These are phyloP conservation scores for Wickerhamiella kurtzmanii DNA, from an alignment of 805 yeast genomes.

Conservation along the genomic window DNA sequence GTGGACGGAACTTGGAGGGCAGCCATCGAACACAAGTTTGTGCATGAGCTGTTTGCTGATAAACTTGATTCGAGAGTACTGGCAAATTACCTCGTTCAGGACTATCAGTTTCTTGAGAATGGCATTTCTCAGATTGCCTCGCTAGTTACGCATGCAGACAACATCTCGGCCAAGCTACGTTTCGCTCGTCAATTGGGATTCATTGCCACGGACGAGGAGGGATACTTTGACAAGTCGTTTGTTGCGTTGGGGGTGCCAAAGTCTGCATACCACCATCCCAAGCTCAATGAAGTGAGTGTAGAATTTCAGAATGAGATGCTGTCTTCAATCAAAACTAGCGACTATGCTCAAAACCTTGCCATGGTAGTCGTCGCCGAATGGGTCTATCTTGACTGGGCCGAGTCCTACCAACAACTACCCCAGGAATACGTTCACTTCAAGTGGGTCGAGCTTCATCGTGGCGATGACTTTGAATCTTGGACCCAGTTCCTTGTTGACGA, in stretches of 20 bases:
- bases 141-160: conserved; percentile 7
- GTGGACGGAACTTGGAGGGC: not conserved
- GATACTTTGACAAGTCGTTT: conserved; percentile 8
- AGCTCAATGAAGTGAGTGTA: not conserved
- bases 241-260: not conserved
- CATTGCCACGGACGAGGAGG: conserved; percentile 7
- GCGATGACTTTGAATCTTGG: conserved; percentile 11
- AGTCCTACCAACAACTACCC: conserved; percentile 1
- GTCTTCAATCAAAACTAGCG: not conserved
- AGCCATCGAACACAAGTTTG: conserved; percentile 5
- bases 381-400: conserved; percentile 13
- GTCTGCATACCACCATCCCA: not conserved
- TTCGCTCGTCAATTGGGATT: conserved; percentile 11
- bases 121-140: not conserved
- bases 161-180: not conserved
- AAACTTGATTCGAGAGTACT: conserved; percentile 6
- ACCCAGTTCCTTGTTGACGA: conserved; percentile 11
- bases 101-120: conserved; percentile 9
- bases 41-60: conserved; percentile 9
- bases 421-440: conserved; percentile 10
- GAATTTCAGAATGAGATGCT: not conserved
- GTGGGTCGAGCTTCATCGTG: conserved; percentile 13
- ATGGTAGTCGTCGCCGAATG: conserved; percentile 11
- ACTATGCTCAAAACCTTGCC: conserved; percentile 8
- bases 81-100: conserved; percentile 9